Conservation (phyloP, 345 rosid species). For the Eutrema yunnanense region DNA sequence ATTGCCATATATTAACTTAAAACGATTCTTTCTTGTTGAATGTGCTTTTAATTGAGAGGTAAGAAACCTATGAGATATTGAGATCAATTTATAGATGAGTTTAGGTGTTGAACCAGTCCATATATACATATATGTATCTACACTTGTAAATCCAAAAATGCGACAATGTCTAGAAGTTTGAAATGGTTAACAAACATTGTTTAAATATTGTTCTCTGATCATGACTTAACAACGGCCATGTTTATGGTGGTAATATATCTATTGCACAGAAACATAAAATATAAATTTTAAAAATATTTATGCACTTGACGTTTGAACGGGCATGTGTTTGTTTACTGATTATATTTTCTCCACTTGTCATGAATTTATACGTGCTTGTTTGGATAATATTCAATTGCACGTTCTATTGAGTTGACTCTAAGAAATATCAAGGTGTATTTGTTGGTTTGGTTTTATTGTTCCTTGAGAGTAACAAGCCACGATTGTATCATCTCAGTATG, state of each 20-base stretch:
- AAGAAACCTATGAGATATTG: neutral
- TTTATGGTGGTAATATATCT: neutral
- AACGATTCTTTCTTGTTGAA: neutral
- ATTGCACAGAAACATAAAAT: neutral
- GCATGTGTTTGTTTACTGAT: neutral
- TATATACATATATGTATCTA: neutral
- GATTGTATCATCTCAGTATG: neutral
- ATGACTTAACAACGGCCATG: neutral
- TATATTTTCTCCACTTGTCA: neutral
- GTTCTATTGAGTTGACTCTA: neutral
- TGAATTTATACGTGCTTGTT: neutral
- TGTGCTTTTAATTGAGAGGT: neutral
- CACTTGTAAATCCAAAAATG: neutral
- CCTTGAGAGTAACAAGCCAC: neutral
- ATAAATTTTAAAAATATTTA: too few species aligned
- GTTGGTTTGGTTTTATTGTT: neutral
- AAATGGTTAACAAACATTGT: neutral
- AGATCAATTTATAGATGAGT: neutral
- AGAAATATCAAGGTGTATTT: neutral
- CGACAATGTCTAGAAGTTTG: neutral
- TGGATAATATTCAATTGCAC: neutral
- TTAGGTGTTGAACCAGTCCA: neutral
- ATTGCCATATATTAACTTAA: neutral
- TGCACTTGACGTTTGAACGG: neutral
- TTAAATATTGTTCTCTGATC: neutral